These are phyloP conservation scores for Termitomyces sp. DNA, from an alignment of 768 basidiomycete genomes.

Conservation along the genomic window DNA sequence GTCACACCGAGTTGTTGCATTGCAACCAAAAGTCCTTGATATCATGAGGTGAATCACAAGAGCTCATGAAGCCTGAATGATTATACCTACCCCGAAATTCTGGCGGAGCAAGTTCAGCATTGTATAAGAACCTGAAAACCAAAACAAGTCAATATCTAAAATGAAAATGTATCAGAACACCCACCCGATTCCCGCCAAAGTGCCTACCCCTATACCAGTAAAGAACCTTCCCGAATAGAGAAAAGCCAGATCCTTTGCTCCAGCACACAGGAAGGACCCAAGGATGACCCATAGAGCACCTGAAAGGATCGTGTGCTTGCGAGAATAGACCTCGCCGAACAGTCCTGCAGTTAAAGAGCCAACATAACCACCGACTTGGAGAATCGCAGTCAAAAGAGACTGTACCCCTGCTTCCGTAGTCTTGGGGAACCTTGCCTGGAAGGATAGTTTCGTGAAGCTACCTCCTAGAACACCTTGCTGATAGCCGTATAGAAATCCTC, in stretches of 20 bases:
- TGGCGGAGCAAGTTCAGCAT: conserved; percentile 13
- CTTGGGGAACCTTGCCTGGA: conserved; percentile 8
- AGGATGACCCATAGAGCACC: conserved; percentile 13
- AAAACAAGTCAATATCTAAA: neutral
- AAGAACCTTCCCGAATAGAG: conserved; percentile 14
- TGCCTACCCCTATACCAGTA: conserved; percentile 12
- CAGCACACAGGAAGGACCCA: conserved; percentile 13
- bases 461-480: conserved; percentile 15
- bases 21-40: conserved; percentile 10
- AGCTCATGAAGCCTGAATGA: neutral
- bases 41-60: neutral
- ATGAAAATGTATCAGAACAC: neutral
- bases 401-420: conserved; percentile 10
- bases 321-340: conserved; percentile 12
- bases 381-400: conserved; percentile 13
- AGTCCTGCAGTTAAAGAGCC: conserved; percentile 13
- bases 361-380: conserved; percentile 13
- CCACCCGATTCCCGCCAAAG: conserved; percentile 12
- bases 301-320: conserved; percentile 13
- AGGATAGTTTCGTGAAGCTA: conserved; percentile 10
- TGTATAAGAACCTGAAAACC: conserved; percentile 7
- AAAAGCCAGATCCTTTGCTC: conserved; percentile 10
- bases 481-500: conserved; percentile 14
- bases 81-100: conserved; percentile 9
- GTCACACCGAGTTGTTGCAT: conserved; percentile 15